Evolutionary conservation across 306 rosid genomes (phyloP).

Genomic region (Glycine tomentella): DNA sequence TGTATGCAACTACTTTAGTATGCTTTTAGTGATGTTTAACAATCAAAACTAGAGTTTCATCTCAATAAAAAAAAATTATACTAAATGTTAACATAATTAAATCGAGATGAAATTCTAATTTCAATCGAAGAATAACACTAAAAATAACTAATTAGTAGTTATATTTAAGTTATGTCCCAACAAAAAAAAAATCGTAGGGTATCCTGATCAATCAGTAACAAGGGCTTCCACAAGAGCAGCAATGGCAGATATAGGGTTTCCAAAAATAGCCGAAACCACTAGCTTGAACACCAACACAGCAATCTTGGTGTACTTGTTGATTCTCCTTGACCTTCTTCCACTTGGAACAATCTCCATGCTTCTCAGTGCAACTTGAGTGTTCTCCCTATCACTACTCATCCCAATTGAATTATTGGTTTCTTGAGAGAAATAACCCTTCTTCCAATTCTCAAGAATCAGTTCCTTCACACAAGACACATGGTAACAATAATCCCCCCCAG

Average conservation of each 20-base stretch:
- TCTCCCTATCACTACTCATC: background rate
- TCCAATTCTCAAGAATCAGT: slow-evolving; percentile 51
- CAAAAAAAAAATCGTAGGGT: too few species aligned
- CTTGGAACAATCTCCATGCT: background rate
- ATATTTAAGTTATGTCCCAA: background rate
- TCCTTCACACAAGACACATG: slow-evolving; percentile 62
- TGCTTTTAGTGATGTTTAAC: background rate
- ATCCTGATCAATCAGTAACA: background rate
- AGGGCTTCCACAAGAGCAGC: slow-evolving; percentile 48
- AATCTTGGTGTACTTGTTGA: slow-evolving; percentile 8
- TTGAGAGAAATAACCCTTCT: slow-evolving; percentile 33
- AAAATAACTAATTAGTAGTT: background rate
- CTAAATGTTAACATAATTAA: too few species aligned
- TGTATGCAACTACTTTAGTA: background rate
- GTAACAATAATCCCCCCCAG: slow-evolving; percentile 37
- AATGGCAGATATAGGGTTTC: slow-evolving; percentile 46
- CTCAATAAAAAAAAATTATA: background rate
- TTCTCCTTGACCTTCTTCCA: slow-evolving; percentile 37
- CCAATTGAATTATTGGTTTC: background rate
- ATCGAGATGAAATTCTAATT: background rate
- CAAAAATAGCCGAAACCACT: slow-evolving; percentile 57
- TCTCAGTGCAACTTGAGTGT: slow-evolving; percentile 22
- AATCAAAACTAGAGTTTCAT: background rate
- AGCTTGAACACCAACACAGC: slow-evolving; percentile 45
- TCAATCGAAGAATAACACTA: background rate